Base-by-base conservation (phyloP, 2,329 filamentous ascomycete species). In the Neonectria punicea region DNA sequence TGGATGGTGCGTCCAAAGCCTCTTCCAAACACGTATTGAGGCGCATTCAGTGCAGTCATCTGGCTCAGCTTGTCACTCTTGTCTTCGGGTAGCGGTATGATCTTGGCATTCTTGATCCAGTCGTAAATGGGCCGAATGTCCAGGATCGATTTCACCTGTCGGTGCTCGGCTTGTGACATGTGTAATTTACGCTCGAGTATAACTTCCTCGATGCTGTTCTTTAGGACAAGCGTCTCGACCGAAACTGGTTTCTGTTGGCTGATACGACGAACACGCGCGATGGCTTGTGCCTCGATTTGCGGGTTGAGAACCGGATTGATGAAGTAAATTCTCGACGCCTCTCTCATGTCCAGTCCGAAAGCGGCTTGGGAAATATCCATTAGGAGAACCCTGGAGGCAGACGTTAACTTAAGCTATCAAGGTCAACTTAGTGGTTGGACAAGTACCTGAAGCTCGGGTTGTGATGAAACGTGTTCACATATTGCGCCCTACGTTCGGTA, bases 281-380 rank as follows among this genome's bases (percentile, higher is more conserved):
- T 93, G 0, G 95, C 95, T 78, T 98, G 95, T 1, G 92, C 93
- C 77, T 97, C 93, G 1, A 97, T 86, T 68, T 92, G 88, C 0
- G 93, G 93, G 57, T 94, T 92, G 76, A 96, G 91, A 13, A 97
- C 93, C 0, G 95, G 94, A 68, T 92, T 95, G 60, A 97, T 86
- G 67, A 98, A 98, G 79, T 94, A 97, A 10, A 98, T 90, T 2
- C 95, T 85, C 5, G 92, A 96, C 1, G 94, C 94, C 11, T 88
- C 89, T 56, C 90, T 90, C 77, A 98, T 89, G 75, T 98, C 94
- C 0, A 98, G 84, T 0, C 95, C 95, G 66, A 94, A 93, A 0
- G 94, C 93, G 32, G 94, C 94, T 75, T 96, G 93, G 1, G 88
- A 89, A n/a, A 98, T 87, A 74, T 97, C 94, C 91, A 98, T 97